These are phyloP conservation scores for Chimonanthus salicifolius DNA, from an alignment of 164 flowering plant species.

Conservation along the genomic window DNA sequence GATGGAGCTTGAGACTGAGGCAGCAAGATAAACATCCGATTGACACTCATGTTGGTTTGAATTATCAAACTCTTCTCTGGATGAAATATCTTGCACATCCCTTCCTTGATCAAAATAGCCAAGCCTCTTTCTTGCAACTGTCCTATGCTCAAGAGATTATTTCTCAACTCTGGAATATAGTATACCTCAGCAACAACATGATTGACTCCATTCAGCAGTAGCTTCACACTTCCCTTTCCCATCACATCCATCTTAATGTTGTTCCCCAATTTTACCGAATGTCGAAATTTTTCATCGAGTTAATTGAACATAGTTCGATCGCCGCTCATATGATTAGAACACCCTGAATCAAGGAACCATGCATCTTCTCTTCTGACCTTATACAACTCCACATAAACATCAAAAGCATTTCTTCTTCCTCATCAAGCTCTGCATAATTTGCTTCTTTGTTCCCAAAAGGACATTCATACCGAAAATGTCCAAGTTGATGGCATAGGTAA, in stretches of 20 bases:
- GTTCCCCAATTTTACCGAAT: constrained; percentile 1
- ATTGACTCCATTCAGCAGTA: constrained; percentile 1
- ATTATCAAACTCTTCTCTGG: constrained; percentile 5
- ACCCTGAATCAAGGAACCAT: constrained; percentile 11
- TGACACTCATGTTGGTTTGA: constrained; percentile 8
- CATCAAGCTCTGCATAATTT: constrained; percentile 17
- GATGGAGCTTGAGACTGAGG: constrained; percentile 1
- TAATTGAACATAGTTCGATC: constrained; percentile 1
- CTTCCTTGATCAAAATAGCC: constrained; percentile 13
- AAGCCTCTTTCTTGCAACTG: constrained; percentile 20
- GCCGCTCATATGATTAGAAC: constrained; percentile 7
- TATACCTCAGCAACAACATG: constrained; percentile 14
- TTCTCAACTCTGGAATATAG: constrained; percentile 18
- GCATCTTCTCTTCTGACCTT: constrained; percentile 3
- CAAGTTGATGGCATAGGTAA: neutral
- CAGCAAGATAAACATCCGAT: constrained; percentile 15
- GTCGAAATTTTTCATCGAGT: constrained; percentile 5
- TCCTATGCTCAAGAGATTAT: constrained; percentile 22
- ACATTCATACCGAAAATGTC: constrained; percentile 8
- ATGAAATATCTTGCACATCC: constrained; percentile 11
- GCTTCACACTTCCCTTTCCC: constrained; percentile 7
- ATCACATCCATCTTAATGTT: neutral
- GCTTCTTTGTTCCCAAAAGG: neutral
- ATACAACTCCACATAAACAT: constrained; percentile 12
- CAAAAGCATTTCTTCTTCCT: constrained; percentile 13